Conservation (phyloP, 1,284 basidiomycete genomes). For the Tremellales sp. region DNA sequence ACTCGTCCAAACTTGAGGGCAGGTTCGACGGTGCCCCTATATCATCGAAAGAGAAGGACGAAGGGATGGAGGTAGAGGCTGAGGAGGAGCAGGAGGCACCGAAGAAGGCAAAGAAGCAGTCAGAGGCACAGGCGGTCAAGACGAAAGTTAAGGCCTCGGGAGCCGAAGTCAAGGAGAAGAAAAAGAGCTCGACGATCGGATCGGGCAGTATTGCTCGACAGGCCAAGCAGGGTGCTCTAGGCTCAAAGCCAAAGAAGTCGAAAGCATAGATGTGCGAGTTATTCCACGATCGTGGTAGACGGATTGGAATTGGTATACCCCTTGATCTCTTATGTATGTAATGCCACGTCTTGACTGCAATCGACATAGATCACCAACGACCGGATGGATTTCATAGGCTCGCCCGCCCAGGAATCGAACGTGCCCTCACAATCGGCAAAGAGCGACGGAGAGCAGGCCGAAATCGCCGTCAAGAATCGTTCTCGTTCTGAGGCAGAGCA, state of each 20-base stretch:
- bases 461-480: too few species aligned
- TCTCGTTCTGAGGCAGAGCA: too few species aligned
- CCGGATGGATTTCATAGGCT: too few species aligned
- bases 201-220: constrained; percentile 21
- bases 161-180: constrained; percentile 6
- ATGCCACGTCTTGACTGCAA: too few species aligned
- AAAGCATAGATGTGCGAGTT: too few species aligned
- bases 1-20: constrained; percentile 63
- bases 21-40: constrained; percentile 29
- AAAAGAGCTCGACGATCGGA: constrained; percentile 32
- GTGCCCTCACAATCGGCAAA: too few species aligned
- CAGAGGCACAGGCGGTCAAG: background rate
- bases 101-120: constrained; percentile 7
- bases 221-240: constrained; percentile 17
- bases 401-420: too few species aligned
- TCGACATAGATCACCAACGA: too few species aligned
- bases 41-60: constrained; percentile 17
- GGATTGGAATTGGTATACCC: too few species aligned
- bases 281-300: too few species aligned
- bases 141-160: background rate
- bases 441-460: too few species aligned
- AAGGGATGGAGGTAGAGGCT: background rate
- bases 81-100: constrained; percentile 2
- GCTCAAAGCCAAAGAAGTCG: constrained; percentile 1
- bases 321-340: too few species aligned